Conservation (phyloP, 495 filamentous ascomycete genomes). For the Penicillium canariense region DNA sequence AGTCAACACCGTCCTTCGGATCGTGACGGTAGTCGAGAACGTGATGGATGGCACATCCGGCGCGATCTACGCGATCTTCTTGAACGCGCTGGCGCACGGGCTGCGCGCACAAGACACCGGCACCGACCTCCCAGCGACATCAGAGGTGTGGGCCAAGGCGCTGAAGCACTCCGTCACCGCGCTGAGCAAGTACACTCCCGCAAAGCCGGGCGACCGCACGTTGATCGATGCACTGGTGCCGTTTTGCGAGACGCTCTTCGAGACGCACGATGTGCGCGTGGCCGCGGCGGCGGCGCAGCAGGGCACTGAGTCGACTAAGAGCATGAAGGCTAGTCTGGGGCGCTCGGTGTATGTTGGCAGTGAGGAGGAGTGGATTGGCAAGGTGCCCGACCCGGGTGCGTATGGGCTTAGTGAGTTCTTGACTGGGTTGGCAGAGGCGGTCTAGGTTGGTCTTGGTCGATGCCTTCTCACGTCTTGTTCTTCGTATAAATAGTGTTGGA, state of each 20-base stretch:
- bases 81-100: conserved; percentile 81
- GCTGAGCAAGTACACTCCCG: conserved; percentile 83
- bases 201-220: conserved; percentile 83
- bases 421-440: conserved; percentile 64
- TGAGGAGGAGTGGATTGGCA: conserved; percentile 65
- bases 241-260: conserved; percentile 69
- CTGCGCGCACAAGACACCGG: conserved; percentile 58
- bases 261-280: conserved; percentile 59
- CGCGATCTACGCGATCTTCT: conserved; percentile 92
- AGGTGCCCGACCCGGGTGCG: conserved; percentile 90
- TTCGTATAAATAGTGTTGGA: neutral
- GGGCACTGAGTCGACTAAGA: conserved; percentile 80
- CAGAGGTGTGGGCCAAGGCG: conserved; percentile 70
- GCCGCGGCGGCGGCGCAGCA: conserved; percentile 73
- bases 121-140: conserved; percentile 46
- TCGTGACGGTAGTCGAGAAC: conserved; percentile 81
- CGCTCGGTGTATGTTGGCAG: conserved; percentile 90
- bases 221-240: conserved; percentile 87
- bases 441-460: conserved; percentile 2
- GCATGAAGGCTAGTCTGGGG: conserved; percentile 86
- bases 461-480: neutral
- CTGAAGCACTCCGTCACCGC: conserved; percentile 66
- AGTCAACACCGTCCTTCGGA: conserved; percentile 66
- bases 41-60: conserved; percentile 96
- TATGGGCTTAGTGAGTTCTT: conserved; percentile 81